These are phyloP conservation scores for Ustilago hordei DNA, from an alignment of 1,284 basidiomycete genomes.

Conservation along the genomic window DNA sequence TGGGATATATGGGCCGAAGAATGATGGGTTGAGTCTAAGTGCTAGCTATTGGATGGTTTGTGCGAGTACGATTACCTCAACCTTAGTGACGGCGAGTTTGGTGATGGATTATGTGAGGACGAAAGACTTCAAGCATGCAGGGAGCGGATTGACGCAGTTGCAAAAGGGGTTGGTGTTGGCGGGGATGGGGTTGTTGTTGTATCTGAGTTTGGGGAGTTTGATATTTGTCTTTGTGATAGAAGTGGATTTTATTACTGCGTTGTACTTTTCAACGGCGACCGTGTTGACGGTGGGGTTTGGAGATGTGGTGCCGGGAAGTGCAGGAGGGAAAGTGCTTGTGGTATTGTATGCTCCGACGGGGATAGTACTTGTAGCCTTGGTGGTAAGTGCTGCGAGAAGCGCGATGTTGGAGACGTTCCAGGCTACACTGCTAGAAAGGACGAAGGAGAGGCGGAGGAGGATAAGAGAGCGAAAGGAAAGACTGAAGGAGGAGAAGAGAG, in stretches of 20 bases:
- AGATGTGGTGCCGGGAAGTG: slow-evolving; percentile 76
- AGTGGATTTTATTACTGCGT: slow-evolving; percentile 73
- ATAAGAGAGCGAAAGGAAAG: slow-evolving; percentile 28
- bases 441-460: slow-evolving; percentile 27
- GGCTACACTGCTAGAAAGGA: slow-evolving; percentile 38
- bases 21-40: slow-evolving; percentile 73
- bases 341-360: slow-evolving; percentile 65
- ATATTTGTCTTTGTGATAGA: slow-evolving; percentile 47
- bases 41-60: slow-evolving; percentile 82
- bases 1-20: slow-evolving; percentile 74
- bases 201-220: slow-evolving; percentile 74
- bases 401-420: slow-evolving; percentile 76
- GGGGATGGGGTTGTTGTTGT: slow-evolving; percentile 74
- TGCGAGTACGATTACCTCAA: slow-evolving; percentile 79
- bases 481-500: slow-evolving; percentile 31
- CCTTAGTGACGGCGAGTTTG: slow-evolving; percentile 78
- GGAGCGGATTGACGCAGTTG: slow-evolving; percentile 79
- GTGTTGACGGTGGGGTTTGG: slow-evolving; percentile 81
- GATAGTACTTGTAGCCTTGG: slow-evolving; percentile 72
- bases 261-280: slow-evolving; percentile 76
- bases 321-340: slow-evolving; percentile 71
- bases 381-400: slow-evolving; percentile 78
- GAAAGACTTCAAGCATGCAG: slow-evolving; percentile 77
- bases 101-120: slow-evolving; percentile 75
- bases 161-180: slow-evolving; percentile 82